These are phyloP conservation scores for Capsicum chinense DNA, from an alignment of 257 asterid genomes.

Conservation along the genomic window DNA sequence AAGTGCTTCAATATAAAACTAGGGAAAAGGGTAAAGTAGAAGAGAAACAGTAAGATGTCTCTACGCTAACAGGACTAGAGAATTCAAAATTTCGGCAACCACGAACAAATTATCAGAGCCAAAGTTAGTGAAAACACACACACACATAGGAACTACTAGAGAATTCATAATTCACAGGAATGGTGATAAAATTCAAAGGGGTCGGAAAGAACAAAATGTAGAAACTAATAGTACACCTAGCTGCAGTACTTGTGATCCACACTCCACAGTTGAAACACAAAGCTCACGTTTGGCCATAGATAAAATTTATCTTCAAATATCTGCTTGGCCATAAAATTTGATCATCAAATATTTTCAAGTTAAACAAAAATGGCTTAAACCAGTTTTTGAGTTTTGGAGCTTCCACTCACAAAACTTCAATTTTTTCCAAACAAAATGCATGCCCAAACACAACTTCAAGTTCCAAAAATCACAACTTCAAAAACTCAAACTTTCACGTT, in stretches of 20 bases:
- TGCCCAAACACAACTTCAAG: no score
- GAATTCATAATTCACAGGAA: neutral
- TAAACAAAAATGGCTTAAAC: neutral
- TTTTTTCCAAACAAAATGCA: no score
- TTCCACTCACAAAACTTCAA: no score
- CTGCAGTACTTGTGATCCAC: neutral
- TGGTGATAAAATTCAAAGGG: neutral
- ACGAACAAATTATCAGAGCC: neutral
- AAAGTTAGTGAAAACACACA: neutral
- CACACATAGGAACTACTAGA: no score
- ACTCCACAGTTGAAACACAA: neutral
- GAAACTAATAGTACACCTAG: neutral
- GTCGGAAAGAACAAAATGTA: slow-evolving; percentile 4
- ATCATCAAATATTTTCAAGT: neutral
- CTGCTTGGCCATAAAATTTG: neutral
- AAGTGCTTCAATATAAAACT: neutral
- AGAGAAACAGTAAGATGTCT: neutral
- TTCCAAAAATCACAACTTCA: neutral
- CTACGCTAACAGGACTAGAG: slow-evolving; percentile 16
- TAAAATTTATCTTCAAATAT: neutral
- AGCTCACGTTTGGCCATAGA: neutral
- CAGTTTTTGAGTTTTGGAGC: no score
- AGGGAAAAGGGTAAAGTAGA: neutral
- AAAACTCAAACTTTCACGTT: neutral
- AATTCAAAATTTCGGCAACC: neutral